Conservation (phyloP, 2,329 filamentous ascomycete species). For the Thielaviopsis euricoi region DNA sequence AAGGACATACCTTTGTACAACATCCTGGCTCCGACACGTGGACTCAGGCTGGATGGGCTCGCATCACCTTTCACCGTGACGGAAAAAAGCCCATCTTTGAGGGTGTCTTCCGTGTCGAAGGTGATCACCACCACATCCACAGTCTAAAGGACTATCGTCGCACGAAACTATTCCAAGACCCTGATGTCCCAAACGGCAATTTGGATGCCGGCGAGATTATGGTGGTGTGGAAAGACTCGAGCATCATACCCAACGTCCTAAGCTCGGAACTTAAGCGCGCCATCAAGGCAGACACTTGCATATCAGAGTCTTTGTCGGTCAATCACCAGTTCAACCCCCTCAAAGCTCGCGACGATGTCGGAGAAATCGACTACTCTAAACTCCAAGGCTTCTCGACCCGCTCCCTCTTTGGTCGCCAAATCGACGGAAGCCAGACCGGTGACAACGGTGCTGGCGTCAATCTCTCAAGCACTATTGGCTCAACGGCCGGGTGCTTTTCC, state of each 20-base stretch:
- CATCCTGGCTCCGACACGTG: constrained; percentile 45
- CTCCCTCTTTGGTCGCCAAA: constrained; percentile 58
- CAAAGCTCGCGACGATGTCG: constrained; percentile 29
- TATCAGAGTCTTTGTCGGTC: constrained; percentile 61
- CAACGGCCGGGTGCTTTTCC: constrained; percentile 65
- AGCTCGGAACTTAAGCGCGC: constrained; percentile 45
- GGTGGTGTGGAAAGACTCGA: constrained; percentile 85
- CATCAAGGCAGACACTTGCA: constrained; percentile 33
- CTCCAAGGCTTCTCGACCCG: constrained; percentile 40
- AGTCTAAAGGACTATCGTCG: constrained; percentile 55
- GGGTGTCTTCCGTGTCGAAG: constrained; percentile 67
- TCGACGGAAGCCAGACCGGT: constrained; percentile 50
- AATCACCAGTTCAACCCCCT: constrained; percentile 62
- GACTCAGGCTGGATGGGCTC: constrained; percentile 73
- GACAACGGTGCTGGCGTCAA: constrained; percentile 64
- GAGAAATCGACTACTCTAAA: neutral
- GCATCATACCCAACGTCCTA: constrained; percentile 40
- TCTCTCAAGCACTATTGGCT: constrained; percentile 61
- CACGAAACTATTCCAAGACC: constrained; percentile 57
- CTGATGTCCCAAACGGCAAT: constrained; percentile 34
- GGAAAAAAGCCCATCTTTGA: constrained; percentile 71
- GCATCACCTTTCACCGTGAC: constrained; percentile 63
- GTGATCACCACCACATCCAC: constrained; percentile 77
- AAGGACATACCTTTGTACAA: constrained; percentile 58
- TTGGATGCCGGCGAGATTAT: constrained; percentile 52